Evolutionary conservation across 106 monocot genomes (phyloP).

Genomic region (Dioscorea zingiberensis): DNA sequence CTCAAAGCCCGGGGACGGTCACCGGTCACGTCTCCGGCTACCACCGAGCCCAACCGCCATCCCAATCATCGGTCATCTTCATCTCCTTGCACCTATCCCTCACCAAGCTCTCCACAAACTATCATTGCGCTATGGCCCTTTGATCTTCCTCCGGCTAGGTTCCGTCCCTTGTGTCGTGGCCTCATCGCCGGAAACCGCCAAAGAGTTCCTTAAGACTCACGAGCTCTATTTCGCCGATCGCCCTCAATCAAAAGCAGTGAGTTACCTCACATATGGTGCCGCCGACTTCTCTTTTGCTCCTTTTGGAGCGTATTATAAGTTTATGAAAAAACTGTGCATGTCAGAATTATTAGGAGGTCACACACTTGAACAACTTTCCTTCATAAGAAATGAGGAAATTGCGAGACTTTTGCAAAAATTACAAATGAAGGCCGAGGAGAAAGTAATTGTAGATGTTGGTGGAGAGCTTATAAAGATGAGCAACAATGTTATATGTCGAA

Average conservation of each 20-base stretch:
- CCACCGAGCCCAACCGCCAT: slow-evolving; percentile 10
- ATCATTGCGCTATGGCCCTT: slow-evolving; percentile 15
- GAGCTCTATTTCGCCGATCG: slow-evolving; percentile 25
- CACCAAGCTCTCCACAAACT: slow-evolving; percentile 27
- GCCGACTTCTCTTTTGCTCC: slow-evolving; percentile 15
- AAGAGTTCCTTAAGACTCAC: slow-evolving; percentile 27
- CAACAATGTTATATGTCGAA: neutral
- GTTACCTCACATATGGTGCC: slow-evolving; percentile 16
- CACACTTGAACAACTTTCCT: slow-evolving; percentile 33
- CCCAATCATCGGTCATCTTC: slow-evolving; percentile 35
- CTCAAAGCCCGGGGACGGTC: too few relatives aligned
- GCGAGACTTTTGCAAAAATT: neutral
- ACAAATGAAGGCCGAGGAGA: too few relatives aligned
- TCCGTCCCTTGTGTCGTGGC: slow-evolving; percentile 11
- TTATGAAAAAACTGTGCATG: slow-evolving; percentile 20
- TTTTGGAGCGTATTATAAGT: slow-evolving; percentile 12
- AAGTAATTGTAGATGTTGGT: too few relatives aligned
- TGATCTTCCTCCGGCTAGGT: slow-evolving; percentile 28
- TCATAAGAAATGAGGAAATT: slow-evolving; percentile 28
- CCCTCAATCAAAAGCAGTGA: neutral
- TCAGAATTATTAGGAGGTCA: slow-evolving; percentile 35
- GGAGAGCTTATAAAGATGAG: too few relatives aligned
- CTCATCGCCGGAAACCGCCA: slow-evolving; percentile 23
- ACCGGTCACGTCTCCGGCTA: too few relatives aligned
- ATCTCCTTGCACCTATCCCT: slow-evolving; percentile 17